Conservation (phyloP, 2,329 filamentous ascomycete genomes). For the Aureobasidium musti region DNA sequence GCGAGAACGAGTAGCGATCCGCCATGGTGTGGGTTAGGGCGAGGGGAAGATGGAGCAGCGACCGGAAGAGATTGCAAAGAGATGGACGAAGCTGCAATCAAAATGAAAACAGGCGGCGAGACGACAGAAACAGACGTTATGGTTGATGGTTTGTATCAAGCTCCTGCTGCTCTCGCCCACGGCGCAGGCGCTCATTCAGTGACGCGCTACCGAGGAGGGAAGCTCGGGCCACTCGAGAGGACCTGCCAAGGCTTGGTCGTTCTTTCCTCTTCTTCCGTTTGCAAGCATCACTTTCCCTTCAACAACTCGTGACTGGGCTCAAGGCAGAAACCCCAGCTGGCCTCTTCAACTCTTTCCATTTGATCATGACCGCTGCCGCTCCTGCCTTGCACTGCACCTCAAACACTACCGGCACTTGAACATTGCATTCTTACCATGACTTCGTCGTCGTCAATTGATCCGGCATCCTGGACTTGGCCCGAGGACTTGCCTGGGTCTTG, state of each 20-base stretch:
- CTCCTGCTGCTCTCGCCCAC: constrained; percentile 7
- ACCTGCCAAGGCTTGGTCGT: constrained; percentile 15
- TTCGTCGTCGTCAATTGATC: constrained; percentile 44
- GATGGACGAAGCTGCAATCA: background rate
- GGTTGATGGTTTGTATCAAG: constrained; percentile 4
- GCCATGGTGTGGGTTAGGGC: constrained; percentile 65
- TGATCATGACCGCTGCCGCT: constrained; percentile 20
- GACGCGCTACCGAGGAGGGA: constrained; percentile 18
- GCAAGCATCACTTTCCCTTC: constrained; percentile 2
- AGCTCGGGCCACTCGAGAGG: background rate
- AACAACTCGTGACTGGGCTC: background rate
- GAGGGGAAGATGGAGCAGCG: background rate
- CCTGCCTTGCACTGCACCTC: background rate
- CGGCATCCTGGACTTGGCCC: constrained; percentile 50
- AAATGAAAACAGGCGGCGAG: background rate
- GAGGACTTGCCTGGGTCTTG: constrained; percentile 46
- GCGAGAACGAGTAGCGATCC: constrained; percentile 98
- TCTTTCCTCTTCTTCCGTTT: constrained; percentile 10
- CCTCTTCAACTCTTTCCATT: constrained; percentile 13
- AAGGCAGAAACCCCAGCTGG: constrained; percentile 22
- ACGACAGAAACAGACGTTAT: constrained; percentile 9
- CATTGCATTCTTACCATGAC: constrained; percentile 42
- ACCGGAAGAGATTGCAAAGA: background rate
- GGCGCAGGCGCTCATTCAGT: constrained; percentile 3
- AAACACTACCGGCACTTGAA: background rate